Percentiles rank a stretch among this genome's conserved stretches.
phyloP scores from a whole-genome alignment of 176 grass and related monocot species.

The Melocanna baccifera region DNA sequence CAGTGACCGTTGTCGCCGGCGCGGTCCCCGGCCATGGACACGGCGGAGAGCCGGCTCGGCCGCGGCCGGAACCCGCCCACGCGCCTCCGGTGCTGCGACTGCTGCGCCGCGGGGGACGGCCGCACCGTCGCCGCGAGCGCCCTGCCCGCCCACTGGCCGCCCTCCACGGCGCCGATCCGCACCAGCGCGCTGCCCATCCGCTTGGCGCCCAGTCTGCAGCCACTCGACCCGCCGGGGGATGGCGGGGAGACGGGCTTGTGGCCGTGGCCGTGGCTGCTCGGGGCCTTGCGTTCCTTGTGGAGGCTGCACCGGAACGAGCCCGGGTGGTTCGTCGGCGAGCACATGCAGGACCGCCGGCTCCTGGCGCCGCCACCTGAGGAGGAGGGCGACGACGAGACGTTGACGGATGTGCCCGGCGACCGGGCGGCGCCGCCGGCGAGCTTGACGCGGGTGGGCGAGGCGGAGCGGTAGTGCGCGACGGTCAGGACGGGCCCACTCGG shows the following conservation, averaged over 20 bases:
- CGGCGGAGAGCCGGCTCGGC: slow-evolving; percentile 44
- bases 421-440: slow-evolving; percentile 15
- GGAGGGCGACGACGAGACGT: slow-evolving; percentile 13
- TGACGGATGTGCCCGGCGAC: slow-evolving; percentile 19
- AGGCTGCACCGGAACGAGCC: slow-evolving; percentile 71
- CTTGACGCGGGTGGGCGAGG: slow-evolving; percentile 45
- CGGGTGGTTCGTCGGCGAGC: slow-evolving; percentile 66
- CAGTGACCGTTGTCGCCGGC: not conserved
- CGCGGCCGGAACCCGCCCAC: slow-evolving; percentile 21
- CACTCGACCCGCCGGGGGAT: not conserved
- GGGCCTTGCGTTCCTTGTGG: slow-evolving; percentile 45
- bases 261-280: not conserved
- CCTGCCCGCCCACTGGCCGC: slow-evolving; percentile 42
- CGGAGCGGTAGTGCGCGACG: slow-evolving; percentile 25
- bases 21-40: slow-evolving; percentile 55
- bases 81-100: slow-evolving; percentile 48
- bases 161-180: slow-evolving; percentile 45
- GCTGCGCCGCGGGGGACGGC: slow-evolving; percentile 39
- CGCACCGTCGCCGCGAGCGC: slow-evolving; percentile 51
- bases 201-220: slow-evolving; percentile 2
- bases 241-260: not conserved
- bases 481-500: slow-evolving; percentile 28
- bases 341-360: slow-evolving; percentile 46
- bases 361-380: not conserved
- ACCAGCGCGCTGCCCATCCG: slow-evolving; percentile 48